These are phyloP conservation scores for Cronartium quercuum DNA, from an alignment of 1,284 basidiomycete genomes.

Conservation along the genomic window DNA sequence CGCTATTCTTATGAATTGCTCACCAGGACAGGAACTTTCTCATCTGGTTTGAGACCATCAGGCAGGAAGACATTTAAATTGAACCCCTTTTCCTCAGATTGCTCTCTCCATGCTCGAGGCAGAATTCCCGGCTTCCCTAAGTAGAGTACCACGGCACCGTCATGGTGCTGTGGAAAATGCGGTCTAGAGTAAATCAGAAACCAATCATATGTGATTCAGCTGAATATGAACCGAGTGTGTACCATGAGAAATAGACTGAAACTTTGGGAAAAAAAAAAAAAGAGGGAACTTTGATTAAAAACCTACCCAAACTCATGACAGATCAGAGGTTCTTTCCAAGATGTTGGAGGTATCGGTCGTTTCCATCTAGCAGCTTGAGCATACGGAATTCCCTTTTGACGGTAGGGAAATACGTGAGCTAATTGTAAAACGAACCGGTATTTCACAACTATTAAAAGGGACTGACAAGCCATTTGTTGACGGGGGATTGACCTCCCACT, in stretches of 20 bases:
- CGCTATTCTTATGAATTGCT: background rate
- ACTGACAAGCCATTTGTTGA: slow-evolving; percentile 37
- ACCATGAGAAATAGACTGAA: background rate
- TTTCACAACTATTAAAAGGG: too few relatives aligned
- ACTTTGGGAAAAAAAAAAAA: background rate
- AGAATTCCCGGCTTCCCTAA: background rate
- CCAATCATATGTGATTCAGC: too few relatives aligned
- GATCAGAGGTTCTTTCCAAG: slow-evolving; percentile 19
- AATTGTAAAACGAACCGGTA: too few relatives aligned
- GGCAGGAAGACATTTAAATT: slow-evolving; percentile 33
- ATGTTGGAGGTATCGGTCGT: slow-evolving; percentile 4
- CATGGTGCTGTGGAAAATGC: slow-evolving; percentile 18
- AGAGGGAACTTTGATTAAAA: too few relatives aligned
- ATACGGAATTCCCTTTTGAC: slow-evolving; percentile 34
- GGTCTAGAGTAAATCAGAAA: slow-evolving; percentile 20
- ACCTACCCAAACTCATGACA: slow-evolving; percentile 34
- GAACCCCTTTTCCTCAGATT: slow-evolving; percentile 28
- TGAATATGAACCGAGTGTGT: background rate
- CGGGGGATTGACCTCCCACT: slow-evolving; percentile 1
- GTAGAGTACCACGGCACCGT: slow-evolving; percentile 1
- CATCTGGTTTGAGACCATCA: background rate
- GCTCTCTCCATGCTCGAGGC: slow-evolving; percentile 4
- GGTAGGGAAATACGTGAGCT: background rate
- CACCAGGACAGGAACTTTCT: slow-evolving; percentile 27
- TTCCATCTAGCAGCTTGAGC: slow-evolving; percentile 33